Base-by-base conservation (phyloP, 768 basidiomycete species). In the Clitopilus passeckerianus region DNA sequence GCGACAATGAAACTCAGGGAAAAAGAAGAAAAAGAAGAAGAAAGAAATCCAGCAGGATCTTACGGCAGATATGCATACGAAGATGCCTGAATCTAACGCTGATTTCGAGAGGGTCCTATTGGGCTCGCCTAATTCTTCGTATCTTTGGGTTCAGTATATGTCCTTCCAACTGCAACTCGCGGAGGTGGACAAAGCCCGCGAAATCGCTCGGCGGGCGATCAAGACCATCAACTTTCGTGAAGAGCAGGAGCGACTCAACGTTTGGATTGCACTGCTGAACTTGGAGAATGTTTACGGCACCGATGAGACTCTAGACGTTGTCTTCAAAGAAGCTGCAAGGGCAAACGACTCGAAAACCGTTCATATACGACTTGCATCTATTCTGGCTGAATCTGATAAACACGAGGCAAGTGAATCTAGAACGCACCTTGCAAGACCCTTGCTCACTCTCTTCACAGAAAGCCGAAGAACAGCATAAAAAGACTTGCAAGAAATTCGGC, bases 111-210 rank as follows among this genome's bases (percentile, higher is more conserved):
- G 97, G 12, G 75, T 92, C 34, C 82, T 99, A 52, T 80, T 98
- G 37, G 92, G 93, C 27, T 95, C 96, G 0, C 96, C 97, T 1
- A 94, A 97, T 70, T 98, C 95, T 6, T 98, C 97, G 0, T 97
- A 90, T 74, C 81, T 98, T 34, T 99, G 97, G 97, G 88, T 99
- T 60, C 95, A 98, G 71, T 99, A 95, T 72, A 98, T 99, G 94
- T 96, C 97, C 8, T 96, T 98, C 84, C 93, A 95, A 67, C 79
- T 98, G 10, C 94, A 94, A 64, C 83, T 99, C n/a, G 93, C 95
- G 30, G 96, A 99, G 74, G 78, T 97, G 58, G 95, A 95, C 66
- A 97, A 95, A 72, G 97, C 96, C 14, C 84, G 94, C 46, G 87
- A 90, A 69, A 87, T 95, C 56, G 95, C 87, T 53, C 82, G 85